phyloP scores from a whole-genome alignment of 495 filamentous ascomycete species.

The Podospora bellae-mahoneyi region DNA sequence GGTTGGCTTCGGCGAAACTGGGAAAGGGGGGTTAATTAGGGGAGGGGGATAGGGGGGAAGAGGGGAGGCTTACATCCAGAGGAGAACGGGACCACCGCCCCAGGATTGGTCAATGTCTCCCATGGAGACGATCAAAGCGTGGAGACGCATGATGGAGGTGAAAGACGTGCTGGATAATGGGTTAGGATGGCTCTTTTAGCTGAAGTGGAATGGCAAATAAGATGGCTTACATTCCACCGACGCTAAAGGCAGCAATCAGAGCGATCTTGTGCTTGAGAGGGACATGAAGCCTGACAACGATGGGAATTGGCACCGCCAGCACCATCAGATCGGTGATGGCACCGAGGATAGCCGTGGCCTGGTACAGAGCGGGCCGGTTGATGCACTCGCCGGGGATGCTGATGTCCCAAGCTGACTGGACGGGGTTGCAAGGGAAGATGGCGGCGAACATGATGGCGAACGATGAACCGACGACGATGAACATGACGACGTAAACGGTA shows the following conservation, averaged over 20 bases:
- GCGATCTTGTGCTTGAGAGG: slow-evolving; percentile 17
- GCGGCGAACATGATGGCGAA: slow-evolving; percentile 26
- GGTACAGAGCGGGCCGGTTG: slow-evolving; percentile 30
- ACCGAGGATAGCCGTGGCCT: slow-evolving; percentile 38
- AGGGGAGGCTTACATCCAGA: slow-evolving; percentile 20
- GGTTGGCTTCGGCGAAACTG: slow-evolving; percentile 20
- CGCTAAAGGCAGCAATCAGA: slow-evolving; percentile 10
- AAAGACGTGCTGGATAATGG: slow-evolving; percentile 9
- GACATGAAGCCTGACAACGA: slow-evolving; percentile 23
- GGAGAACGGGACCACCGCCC: slow-evolving; percentile 13
- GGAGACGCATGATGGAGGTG: slow-evolving; percentile 19
- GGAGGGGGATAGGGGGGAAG: neutral
- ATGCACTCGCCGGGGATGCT: slow-evolving; percentile 32
- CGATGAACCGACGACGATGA: slow-evolving; percentile 17
- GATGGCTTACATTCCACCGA: slow-evolving; percentile 11
- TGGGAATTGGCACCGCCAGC: slow-evolving; percentile 33
- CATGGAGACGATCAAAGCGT: slow-evolving; percentile 11
- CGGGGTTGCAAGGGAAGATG: slow-evolving; percentile 39
- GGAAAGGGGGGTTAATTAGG: neutral
- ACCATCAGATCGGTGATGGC: slow-evolving; percentile 38
- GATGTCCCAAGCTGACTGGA: slow-evolving; percentile 34
- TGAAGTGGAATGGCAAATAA: neutral
- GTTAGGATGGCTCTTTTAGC: neutral
- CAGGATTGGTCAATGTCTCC: slow-evolving; percentile 17
- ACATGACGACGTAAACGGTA: slow-evolving; percentile 12